Conservation (phyloP, 352 stramenopile species). For the Globisporangium polare region DNA sequence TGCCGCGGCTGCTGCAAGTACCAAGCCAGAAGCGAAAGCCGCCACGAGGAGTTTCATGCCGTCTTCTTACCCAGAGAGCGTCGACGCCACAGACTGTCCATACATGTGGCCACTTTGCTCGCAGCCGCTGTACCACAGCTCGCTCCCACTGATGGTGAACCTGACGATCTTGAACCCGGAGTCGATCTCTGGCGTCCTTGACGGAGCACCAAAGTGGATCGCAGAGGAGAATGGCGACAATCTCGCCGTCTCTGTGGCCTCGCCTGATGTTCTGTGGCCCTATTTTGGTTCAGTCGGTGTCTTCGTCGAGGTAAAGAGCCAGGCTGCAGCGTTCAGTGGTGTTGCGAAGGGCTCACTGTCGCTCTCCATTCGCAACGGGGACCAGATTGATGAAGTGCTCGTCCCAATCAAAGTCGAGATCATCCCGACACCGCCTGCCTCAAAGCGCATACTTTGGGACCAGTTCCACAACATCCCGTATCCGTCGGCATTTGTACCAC, state of each 20-base stretch:
- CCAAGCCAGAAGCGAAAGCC: not conserved
- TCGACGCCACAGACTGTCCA: slow-evolving; percentile 76
- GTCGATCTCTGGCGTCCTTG: slow-evolving; percentile 43
- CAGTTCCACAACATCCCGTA: slow-evolving; percentile 89
- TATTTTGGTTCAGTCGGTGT: slow-evolving; percentile 71
- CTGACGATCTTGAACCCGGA: slow-evolving; percentile 78
- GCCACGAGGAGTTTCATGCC: slow-evolving; percentile 12
- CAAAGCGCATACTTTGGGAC: slow-evolving; percentile 78
- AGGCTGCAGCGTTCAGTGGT: slow-evolving; percentile 32
- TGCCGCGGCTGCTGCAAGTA: slow-evolving; percentile 15
- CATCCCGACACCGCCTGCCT: slow-evolving; percentile 38
- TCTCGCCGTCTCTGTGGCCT: slow-evolving; percentile 44
- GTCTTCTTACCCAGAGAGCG: slow-evolving; percentile 54
- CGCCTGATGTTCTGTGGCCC: slow-evolving; percentile 51
- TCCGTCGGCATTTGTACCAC: slow-evolving; percentile 73
- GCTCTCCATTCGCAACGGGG: slow-evolving; percentile 40
- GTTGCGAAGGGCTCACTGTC: slow-evolving; percentile 37
- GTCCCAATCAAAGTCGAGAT: slow-evolving; percentile 47
- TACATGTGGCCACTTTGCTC: slow-evolving; percentile 87
- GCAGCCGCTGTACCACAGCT: slow-evolving; percentile 72
- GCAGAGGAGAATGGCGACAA: slow-evolving; percentile 41
- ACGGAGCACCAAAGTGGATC: slow-evolving; percentile 48
- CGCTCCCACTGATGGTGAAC: slow-evolving; percentile 75
- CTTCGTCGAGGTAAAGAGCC: slow-evolving; percentile 57
- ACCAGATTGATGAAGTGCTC: slow-evolving; percentile 34